Conservation (phyloP, 352 stramenopile genomes). For the Phytophthora melonis region DNA sequence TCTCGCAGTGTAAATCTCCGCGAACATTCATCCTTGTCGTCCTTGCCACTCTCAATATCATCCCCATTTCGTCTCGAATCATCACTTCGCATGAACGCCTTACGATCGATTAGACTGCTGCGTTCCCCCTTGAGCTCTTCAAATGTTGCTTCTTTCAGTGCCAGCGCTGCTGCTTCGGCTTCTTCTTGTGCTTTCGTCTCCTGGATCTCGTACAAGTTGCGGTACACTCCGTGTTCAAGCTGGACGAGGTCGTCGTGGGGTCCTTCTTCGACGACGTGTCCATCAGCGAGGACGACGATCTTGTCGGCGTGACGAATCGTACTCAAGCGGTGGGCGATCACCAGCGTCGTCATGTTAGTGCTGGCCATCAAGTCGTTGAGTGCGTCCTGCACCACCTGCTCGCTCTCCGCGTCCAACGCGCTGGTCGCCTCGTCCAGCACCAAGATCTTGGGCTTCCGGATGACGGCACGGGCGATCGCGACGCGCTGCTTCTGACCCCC, state of each 20-base stretch:
- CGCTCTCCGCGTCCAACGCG: constrained; percentile 31
- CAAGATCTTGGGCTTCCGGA: constrained; percentile 86
- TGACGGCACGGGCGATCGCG: constrained; percentile 52
- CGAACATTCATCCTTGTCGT: neutral
- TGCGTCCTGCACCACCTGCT: constrained; percentile 16
- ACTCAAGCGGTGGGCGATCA: constrained; percentile 92
- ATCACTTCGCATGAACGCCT: neutral
- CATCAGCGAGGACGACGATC: constrained; percentile 15
- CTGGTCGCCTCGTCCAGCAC: constrained; percentile 31
- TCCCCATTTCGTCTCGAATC: neutral
- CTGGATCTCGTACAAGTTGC: neutral
- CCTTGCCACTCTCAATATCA: neutral
- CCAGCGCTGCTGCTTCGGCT: neutral
- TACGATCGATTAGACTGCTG: neutral
- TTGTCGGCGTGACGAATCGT: constrained; percentile 47
- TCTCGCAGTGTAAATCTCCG: neutral
- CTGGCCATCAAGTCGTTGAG: constrained; percentile 22
- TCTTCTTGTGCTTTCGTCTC: neutral
- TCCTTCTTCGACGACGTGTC: neutral
- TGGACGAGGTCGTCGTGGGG: neutral
- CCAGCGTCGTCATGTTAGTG: constrained; percentile 71
- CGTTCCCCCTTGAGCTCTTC: neutral
- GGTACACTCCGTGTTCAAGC: neutral
- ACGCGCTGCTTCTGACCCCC: constrained; percentile 51
- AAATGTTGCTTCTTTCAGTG: neutral